Base-by-base conservation (phyloP, 805 yeast species). In the Candida cerambycidarum region DNA sequence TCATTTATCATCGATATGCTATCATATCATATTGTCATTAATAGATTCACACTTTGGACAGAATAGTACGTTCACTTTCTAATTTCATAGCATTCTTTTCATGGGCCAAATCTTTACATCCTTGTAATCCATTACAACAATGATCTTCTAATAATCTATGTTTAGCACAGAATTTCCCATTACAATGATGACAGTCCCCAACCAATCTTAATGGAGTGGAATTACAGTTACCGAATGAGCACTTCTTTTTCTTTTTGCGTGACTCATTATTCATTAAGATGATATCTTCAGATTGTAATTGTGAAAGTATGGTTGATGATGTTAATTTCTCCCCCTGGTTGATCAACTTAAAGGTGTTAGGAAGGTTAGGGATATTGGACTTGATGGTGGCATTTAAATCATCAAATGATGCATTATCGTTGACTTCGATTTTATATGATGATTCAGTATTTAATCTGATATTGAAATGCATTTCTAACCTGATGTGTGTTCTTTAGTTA, bases 91-190 rank as follows among this genome's bases (percentile, higher is more conserved):
- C 96, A 59, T 89, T 89, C 51, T 88, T 68, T 52, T 85, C 90
- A 55, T 87, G 95, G 52, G 88, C 80, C 54, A 76, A 80, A 54
- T 88, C 90, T 70, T 87, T 87, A 70, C 95, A 88, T 50, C 69
- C 75, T 57, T 83, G 84, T 45, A 89, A 74, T 5, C 93, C 95
- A 44, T 75, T 71, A 60, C 97, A 89, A 45, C 74, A 61, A 65
- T 89, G 97, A 62, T 83, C 89, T 63, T 89, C 97, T 66, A 89
- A 71, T 43, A 89, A 71, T 43, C 97, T 76, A 67, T 89, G 97
- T 56, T 85, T 84, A 24, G 92, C 83, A 63, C 97, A 89, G 62
- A 80, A 89, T 56, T 83, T 84, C 34, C 95, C 95, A 37, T 79
- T 78, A 62, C 97, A 89, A 58, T 82, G 85, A 41, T 81, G 76